phyloP scores from a whole-genome alignment of 2,329 filamentous ascomycete species.

The Penicillium sp. region DNA sequence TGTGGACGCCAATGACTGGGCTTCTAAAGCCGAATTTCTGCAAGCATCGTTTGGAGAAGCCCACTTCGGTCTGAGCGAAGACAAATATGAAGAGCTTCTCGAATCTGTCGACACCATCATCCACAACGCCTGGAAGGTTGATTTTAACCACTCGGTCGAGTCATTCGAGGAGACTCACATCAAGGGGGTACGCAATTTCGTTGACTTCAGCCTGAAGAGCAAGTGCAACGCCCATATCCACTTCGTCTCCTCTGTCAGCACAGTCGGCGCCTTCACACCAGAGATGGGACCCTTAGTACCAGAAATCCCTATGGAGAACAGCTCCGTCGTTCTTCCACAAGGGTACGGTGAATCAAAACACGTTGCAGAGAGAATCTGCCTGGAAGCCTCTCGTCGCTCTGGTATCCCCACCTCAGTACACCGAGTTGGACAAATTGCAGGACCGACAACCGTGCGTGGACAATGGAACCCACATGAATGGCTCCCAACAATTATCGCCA shows the following conservation, averaged over 20 bases:
- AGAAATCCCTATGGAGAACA: conserved; percentile 23
- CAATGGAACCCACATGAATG: conserved; percentile 60
- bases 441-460: conserved; percentile 37
- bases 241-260: conserved; percentile 34
- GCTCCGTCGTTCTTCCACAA: conserved; percentile 31
- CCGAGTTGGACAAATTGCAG: conserved; percentile 40
- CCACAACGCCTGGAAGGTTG: conserved; percentile 41
- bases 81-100: conserved; percentile 27
- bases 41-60: conserved; percentile 27
- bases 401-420: conserved; percentile 24
- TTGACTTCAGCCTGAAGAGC: conserved; percentile 28
- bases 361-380: conserved; percentile 48
- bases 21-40: conserved; percentile 37
- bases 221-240: conserved; percentile 24
- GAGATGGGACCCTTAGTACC: conserved; percentile 28
- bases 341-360: conserved; percentile 40
- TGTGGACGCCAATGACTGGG: conserved; percentile 21
- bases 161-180: conserved; percentile 37
- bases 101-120: conserved; percentile 28
- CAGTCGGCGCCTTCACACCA: conserved; percentile 24
- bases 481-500: conserved; percentile 52
- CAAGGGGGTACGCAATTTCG: conserved; percentile 28
- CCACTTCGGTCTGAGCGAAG: conserved; percentile 26
- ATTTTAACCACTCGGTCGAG: conserved; percentile 36
- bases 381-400: conserved; percentile 25